Evolutionary conservation across 768 basidiomycete genomes (phyloP).

Genomic region (Saitozyma podzolica): DNA sequence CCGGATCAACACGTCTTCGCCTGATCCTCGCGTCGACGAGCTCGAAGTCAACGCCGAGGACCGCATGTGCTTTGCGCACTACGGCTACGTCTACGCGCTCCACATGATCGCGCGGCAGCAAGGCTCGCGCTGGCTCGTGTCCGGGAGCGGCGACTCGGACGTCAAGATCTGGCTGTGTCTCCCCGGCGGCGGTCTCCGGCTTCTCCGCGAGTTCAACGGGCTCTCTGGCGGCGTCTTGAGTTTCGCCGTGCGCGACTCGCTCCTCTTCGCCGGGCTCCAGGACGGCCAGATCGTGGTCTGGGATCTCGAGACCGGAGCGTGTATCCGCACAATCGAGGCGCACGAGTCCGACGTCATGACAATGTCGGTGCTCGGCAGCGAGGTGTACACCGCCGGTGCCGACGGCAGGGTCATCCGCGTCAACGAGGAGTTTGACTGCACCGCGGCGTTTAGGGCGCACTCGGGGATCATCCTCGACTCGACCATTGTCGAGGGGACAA

Average conservation of each 20-base stretch:
- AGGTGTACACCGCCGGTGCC: conserved; percentile 60
- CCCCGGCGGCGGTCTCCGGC: conserved; percentile 37
- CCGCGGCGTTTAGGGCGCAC: conserved; percentile 79
- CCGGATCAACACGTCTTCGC: too few species aligned
- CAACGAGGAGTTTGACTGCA: conserved; percentile 81
- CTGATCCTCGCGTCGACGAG: conserved; percentile 16
- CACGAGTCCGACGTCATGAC: conserved; percentile 86
- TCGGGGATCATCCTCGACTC: conserved; percentile 80
- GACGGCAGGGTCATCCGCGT: conserved; percentile 74
- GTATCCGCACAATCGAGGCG: conserved; percentile 81
- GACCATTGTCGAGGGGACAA: conserved; percentile 57
- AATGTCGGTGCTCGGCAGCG: conserved; percentile 66
- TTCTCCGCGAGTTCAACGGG: conserved; percentile 30
- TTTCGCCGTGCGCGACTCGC: conserved; percentile 70
- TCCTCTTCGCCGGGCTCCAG: conserved; percentile 89
- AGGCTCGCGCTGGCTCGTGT: conserved; percentile 62
- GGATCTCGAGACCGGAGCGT: conserved; percentile 84
- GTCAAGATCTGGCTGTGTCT: conserved; percentile 61
- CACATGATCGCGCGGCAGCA: conserved; percentile 55
- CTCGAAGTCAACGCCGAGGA: conserved; percentile 64
- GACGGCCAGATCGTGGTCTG: conserved; percentile 88
- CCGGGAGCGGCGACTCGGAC: conserved; percentile 86
- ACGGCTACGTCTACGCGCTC: conserved; percentile 91
- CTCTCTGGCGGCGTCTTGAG: conserved; percentile 76
- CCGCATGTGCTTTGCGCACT: conserved; percentile 85